These are phyloP conservation scores for Ceratocystis diversiconidia DNA, from an alignment of 2,329 filamentous ascomycete genomes.

Conservation along the genomic window DNA sequence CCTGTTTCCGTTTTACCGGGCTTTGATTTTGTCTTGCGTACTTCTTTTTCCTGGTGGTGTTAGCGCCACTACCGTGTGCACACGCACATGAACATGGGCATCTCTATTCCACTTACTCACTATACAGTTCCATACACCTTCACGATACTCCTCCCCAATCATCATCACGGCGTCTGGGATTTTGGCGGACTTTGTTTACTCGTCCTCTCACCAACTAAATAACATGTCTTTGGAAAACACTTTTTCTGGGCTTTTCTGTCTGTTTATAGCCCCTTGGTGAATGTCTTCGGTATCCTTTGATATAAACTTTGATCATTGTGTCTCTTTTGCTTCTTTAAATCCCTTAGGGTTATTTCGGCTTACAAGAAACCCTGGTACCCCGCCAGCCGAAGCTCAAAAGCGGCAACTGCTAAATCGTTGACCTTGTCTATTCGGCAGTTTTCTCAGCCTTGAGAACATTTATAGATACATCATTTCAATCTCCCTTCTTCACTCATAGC, in stretches of 20 bases:
- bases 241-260: neutral
- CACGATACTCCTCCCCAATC: neutral
- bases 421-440: neutral
- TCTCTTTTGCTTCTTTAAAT: neutral
- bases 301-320: neutral
- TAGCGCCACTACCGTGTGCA: neutral
- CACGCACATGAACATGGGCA: neutral
- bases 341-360: neutral
- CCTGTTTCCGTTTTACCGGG: neutral
- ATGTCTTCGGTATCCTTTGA: neutral
- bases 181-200: conserved; percentile 5
- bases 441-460: neutral
- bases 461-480: neutral
- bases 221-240: neutral
- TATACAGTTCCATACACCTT: neutral
- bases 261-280: neutral
- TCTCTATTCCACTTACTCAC: neutral
- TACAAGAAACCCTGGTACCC: conserved; percentile 1
- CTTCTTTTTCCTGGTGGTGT: neutral
- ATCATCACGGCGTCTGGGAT: conserved; percentile 7
- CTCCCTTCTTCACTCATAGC: neutral
- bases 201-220: neutral
- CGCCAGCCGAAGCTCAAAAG: neutral
- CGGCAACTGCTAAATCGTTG: neutral
- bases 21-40: neutral